Evolutionary conservation across 768 basidiomycete genomes (phyloP).

Genomic region (Tubosaeta sp.): DNA sequence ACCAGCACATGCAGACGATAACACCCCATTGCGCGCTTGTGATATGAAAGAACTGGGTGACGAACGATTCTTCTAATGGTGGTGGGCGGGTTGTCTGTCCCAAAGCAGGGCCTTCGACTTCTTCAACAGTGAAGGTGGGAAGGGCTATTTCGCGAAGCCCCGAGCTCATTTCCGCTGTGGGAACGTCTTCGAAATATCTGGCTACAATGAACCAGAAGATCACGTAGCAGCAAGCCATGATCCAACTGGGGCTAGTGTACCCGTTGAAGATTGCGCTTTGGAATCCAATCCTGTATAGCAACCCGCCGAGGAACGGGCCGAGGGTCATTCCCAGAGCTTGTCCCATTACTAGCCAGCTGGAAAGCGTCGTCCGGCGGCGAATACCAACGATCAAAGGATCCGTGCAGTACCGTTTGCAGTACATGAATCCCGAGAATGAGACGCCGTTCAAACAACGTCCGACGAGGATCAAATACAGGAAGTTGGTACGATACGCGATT

Average conservation of each 20-base stretch:
- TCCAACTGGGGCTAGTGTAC: constrained; percentile 62
- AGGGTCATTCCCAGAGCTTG: constrained; percentile 59
- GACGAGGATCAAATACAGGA: constrained; percentile 65
- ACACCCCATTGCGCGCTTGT: constrained; percentile 46
- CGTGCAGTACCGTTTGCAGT: constrained; percentile 62
- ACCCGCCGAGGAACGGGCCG: constrained; percentile 61
- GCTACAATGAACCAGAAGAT: constrained; percentile 44
- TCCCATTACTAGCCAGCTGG: constrained; percentile 58
- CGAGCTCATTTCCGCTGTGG: constrained; percentile 10
- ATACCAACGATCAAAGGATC: constrained; percentile 65
- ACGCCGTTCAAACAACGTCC: constrained; percentile 64
- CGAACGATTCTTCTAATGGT: constrained; percentile 6
- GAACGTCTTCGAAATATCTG: constrained; percentile 41
- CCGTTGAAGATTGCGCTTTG: constrained; percentile 57
- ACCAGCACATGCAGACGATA: constrained; percentile 64
- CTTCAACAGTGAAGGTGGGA: not conserved
- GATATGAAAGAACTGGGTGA: constrained; percentile 10
- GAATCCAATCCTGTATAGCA: constrained; percentile 60
- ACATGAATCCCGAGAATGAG: constrained; percentile 63
- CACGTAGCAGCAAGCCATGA: constrained; percentile 53
- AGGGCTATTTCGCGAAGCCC: constrained; percentile 10
- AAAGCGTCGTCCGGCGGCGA: constrained; percentile 57
- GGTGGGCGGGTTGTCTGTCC: not conserved
- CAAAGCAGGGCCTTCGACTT: constrained; percentile 1
- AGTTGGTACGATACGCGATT: constrained; percentile 53